Evolutionary conservation across 345 rosid species (phyloP).

Genomic region (Euphorbia tirucalli): DNA sequence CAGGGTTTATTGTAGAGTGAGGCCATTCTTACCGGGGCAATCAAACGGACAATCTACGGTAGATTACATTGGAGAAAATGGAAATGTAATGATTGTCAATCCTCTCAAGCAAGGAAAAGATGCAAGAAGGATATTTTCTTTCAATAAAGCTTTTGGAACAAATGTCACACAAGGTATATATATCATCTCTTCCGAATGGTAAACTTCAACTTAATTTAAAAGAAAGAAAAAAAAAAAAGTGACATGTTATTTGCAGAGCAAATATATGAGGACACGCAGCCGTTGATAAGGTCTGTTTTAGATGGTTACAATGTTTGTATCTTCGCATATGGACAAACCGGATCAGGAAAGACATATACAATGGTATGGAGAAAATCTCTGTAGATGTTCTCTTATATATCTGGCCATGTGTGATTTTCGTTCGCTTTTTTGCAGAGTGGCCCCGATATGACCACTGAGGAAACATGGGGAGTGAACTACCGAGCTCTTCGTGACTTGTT

Average conservation of each 20-base stretch:
- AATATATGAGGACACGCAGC: constrained; percentile 78
- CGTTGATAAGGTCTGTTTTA: constrained; percentile 78
- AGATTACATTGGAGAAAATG: constrained; percentile 93
- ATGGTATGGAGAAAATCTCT: constrained; percentile 47
- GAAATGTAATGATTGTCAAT: constrained; percentile 84
- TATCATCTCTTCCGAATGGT: not conserved
- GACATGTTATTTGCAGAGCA: constrained; percentile 48
- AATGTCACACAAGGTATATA: constrained; percentile 70
- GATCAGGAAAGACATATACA: constrained; percentile 97
- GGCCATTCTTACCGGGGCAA: constrained; percentile 77
- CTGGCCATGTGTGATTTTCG: not conserved
- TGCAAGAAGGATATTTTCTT: constrained; percentile 74
- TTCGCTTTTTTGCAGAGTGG: constrained; percentile 61
- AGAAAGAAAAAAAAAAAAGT: not conserved
- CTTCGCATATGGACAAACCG: constrained; percentile 98
- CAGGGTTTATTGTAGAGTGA: constrained; percentile 86
- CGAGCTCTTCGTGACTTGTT: constrained; percentile 88
- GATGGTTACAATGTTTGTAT: constrained; percentile 97
- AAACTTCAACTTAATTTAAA: not conserved
- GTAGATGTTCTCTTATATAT: not conserved
- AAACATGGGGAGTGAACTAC: constrained; percentile 95
- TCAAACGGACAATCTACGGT: constrained; percentile 61
- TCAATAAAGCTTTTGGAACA: constrained; percentile 82
- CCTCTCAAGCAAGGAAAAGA: constrained; percentile 90
- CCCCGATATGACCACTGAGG: constrained; percentile 69